phyloP scores from a whole-genome alignment of 202 grass and related monocot species.

The Cymbopogon flexuosus region DNA sequence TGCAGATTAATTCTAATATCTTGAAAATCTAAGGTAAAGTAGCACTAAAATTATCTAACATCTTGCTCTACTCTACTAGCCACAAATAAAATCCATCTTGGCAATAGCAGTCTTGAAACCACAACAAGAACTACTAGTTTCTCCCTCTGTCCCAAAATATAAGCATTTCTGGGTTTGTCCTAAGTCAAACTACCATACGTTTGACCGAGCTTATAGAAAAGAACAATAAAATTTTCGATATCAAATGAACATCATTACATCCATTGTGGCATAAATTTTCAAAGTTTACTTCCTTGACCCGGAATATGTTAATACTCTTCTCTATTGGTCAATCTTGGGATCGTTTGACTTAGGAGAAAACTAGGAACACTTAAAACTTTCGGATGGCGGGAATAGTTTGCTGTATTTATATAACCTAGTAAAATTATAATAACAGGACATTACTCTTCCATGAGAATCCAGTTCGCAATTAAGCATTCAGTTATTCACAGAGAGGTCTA shows the following conservation, averaged over 20 bases:
- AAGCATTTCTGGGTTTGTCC: neutral
- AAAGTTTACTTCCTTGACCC: neutral
- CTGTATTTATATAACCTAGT: neutral
- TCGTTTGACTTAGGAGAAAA: neutral
- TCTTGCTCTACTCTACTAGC: neutral
- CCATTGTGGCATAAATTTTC: neutral
- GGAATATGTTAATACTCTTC: neutral
- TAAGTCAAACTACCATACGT: neutral
- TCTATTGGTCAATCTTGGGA: neutral
- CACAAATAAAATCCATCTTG: neutral
- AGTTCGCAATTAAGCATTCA: neutral
- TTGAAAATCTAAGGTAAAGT: slow-evolving; percentile 3
- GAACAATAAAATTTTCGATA: neutral
- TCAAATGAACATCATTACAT: neutral
- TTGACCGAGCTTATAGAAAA: neutral
- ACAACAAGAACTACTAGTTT: neutral
- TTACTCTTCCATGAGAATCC: neutral
- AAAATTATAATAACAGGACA: neutral
- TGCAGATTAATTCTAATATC: neutral
- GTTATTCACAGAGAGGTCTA: neutral
- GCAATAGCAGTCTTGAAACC: neutral
- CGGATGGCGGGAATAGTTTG: neutral
- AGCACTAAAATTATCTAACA: slow-evolving; percentile 15
- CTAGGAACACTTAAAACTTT: neutral
- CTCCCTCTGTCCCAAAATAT: neutral